Conservation (phyloP, 2,329 filamentous ascomycete species). For the Pyrenophora teres region DNA sequence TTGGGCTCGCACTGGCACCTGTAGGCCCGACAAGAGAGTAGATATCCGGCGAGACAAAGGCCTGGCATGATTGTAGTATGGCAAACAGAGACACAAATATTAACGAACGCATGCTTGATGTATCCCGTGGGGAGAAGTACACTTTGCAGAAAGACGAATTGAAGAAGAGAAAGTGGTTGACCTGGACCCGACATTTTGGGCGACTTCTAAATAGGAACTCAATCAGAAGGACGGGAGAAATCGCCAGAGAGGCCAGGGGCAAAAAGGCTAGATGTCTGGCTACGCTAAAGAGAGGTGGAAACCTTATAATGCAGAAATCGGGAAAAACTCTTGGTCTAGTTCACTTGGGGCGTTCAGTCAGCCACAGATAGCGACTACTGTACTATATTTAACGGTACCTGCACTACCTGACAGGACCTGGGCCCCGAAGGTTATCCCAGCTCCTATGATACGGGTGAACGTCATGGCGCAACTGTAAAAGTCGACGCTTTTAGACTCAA, state of each 20-base stretch:
- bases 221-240: conserved; percentile 2
- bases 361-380: background rate
- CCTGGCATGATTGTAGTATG: conserved; percentile 8
- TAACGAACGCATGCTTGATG: conserved; percentile 8
- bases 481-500: background rate
- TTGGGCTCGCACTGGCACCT: background rate
- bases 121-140: background rate
- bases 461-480: conserved; percentile 2
- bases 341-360: background rate
- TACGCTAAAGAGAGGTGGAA: background rate
- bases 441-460: conserved; percentile 1
- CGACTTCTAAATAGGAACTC: background rate
- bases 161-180: background rate
- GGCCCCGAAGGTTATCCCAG: conserved; percentile 1
- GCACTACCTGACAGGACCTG: conserved; percentile 1
- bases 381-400: conserved; percentile 2
- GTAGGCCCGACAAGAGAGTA: conserved; percentile 6
- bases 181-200: conserved; percentile 3
- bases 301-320: background rate
- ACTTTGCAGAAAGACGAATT: background rate
- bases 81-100: conserved; percentile 5
- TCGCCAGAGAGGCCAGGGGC: background rate
- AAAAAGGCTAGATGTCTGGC: background rate
- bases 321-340: conserved; percentile 1
- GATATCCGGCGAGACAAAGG: conserved; percentile 11